Conservation (phyloP, 345 rosid genomes). For the Acer yangbiense region DNA sequence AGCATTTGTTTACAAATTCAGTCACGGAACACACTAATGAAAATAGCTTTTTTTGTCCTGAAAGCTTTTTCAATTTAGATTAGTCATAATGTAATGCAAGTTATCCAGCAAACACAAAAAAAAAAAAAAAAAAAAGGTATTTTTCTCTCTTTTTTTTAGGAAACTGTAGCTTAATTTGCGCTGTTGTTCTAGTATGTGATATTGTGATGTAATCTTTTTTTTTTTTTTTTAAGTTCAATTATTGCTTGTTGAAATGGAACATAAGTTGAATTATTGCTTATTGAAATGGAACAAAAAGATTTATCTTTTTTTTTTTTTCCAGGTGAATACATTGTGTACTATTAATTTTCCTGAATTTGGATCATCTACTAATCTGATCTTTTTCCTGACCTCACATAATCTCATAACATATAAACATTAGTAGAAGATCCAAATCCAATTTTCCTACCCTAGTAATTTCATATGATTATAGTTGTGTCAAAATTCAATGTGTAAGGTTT, state of each 20-base stretch:
- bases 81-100: not conserved
- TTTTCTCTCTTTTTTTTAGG: not conserved
- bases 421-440: too few relatives aligned
- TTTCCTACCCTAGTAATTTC: too few relatives aligned
- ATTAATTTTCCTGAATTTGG: too few relatives aligned
- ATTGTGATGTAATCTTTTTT: not conserved
- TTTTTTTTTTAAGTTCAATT: not conserved
- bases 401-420: too few relatives aligned
- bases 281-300: not conserved
- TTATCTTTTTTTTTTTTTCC: not conserved
- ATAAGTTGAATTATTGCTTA: too few relatives aligned
- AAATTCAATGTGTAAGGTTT: too few relatives aligned
- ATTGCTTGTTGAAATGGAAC: too few relatives aligned
- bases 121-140: too few relatives aligned
- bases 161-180: not conserved
- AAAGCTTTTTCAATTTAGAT: conserved; percentile 1
- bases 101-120: not conserved
- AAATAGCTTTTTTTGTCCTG: not conserved
- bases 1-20: conserved; percentile 10
- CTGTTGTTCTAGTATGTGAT: not conserved
- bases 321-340: not conserved
- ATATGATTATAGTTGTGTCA: too few relatives aligned
- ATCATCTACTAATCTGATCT: too few relatives aligned
- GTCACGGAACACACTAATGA: not conserved
- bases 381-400: too few relatives aligned